Evolutionary conservation across 441 rosid genomes (phyloP).

Genomic region (Adansonia madagascariensis): DNA sequence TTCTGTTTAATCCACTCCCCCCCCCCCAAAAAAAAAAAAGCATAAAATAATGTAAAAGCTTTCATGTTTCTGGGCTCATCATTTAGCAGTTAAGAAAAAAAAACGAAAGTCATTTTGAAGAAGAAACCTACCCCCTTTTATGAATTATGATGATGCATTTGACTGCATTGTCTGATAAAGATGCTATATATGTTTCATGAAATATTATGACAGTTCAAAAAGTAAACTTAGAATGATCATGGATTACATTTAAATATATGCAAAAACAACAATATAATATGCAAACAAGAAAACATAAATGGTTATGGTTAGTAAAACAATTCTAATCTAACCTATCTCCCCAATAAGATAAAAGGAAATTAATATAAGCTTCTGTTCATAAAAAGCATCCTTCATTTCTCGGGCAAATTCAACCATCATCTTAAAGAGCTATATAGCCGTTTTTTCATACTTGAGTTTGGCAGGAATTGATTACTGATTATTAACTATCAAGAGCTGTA

Average conservation of each 20-base stretch:
- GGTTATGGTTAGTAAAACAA: too few relatives aligned
- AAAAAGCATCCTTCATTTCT: neutral
- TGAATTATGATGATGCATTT: conserved; percentile 29
- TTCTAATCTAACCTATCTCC: neutral
- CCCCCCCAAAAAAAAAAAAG: neutral
- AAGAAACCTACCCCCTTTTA: neutral
- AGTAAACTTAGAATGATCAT: neutral
- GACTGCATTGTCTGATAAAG: conserved; percentile 30
- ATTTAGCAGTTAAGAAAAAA: conserved; percentile 17
- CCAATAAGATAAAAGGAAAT: neutral
- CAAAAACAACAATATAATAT: neutral
- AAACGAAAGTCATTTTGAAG: neutral
- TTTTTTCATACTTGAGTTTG: too few relatives aligned
- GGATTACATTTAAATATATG: neutral
- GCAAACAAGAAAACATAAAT: neutral
- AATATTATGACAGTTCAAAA: conserved; percentile 16
- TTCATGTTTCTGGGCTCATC: conserved; percentile 28
- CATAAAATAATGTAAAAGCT: neutral
- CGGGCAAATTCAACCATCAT: too few relatives aligned
- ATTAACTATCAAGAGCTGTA: too few relatives aligned
- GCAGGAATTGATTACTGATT: too few relatives aligned
- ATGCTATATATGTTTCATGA: neutral
- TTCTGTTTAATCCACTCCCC: neutral
- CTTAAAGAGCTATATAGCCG: neutral
- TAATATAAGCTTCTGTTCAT: neutral